These are phyloP conservation scores for Aspergillus baeticus DNA, from an alignment of 495 filamentous ascomycete genomes.

Conservation along the genomic window DNA sequence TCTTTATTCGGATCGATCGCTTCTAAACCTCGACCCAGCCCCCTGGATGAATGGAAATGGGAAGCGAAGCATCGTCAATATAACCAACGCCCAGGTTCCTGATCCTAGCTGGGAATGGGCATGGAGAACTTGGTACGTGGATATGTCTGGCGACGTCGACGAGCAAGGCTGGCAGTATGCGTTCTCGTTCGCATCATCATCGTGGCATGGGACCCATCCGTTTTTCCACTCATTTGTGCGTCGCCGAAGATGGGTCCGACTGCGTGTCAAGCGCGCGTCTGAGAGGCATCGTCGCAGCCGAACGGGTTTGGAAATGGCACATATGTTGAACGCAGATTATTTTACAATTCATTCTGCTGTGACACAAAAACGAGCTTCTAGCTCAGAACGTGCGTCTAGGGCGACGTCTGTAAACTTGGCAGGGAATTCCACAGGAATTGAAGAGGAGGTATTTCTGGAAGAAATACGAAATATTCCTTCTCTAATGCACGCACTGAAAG, in stretches of 20 bases:
- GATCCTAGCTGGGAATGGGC: conserved; percentile 97
- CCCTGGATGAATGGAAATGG: conserved; percentile 79
- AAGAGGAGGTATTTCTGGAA: conserved; percentile 40
- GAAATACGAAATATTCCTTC: conserved; percentile 65
- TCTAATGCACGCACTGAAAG: conserved; percentile 63
- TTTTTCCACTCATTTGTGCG: conserved; percentile 95
- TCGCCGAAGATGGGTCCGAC: conserved; percentile 82
- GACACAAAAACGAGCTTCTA: conserved; percentile 40
- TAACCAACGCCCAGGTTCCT: conserved; percentile 86
- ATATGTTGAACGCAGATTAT: conserved; percentile 78
- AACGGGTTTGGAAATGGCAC: conserved; percentile 43
- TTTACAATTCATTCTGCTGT: conserved; percentile 69
- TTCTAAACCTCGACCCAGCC: conserved; percentile 82
- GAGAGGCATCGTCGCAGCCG: conserved; percentile 24
- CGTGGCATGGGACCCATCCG: conserved; percentile 87
- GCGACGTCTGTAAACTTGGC: conserved; percentile 35
- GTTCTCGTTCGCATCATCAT: conserved; percentile 76
- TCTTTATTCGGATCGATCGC: conserved; percentile 79
- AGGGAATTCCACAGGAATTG: conserved; percentile 26
- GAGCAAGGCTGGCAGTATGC: conserved; percentile 96
- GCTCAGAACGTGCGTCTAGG: conserved; percentile 27
- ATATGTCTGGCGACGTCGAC: conserved; percentile 84
- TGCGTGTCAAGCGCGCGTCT: conserved; percentile 60
- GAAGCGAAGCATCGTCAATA: conserved; percentile 76
- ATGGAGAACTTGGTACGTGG: conserved; percentile 92